Base-by-base conservation (phyloP, 495 filamentous ascomycete species). In the Penicillium pancosmium region DNA sequence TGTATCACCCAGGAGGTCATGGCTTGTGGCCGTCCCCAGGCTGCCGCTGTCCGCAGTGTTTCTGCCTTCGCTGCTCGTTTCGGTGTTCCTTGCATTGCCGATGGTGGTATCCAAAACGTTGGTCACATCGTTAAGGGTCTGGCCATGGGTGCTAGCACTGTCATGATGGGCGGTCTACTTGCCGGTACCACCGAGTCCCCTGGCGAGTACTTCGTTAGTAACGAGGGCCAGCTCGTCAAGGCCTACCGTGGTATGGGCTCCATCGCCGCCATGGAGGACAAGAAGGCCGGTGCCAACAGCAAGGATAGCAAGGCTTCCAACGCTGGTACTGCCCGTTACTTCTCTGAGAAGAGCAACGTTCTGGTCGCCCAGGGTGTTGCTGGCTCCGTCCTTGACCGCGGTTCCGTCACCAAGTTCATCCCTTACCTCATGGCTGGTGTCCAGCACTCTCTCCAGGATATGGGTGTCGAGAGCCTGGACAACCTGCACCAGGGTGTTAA, bases 1-100 rank as follows among this genome's bases (percentile, higher is more conserved):
- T 99, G 94, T 78, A 99, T 99, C 68, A 99, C 94, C 48, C 94
- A 99, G 78, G 94, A 99, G 79, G 94, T 99, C 68, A 99, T 99
- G 94, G 94, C 94, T 54, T 92, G 97, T 43, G 94, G 94, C 38
- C 88, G 94, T 63, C 94, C 94, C 57, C 94, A 99, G 78, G 94
- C 94, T 16, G 89, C 91, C 11, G 84, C 93, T 38, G 93, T 99
- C 57, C 91, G 88, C 80, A 91, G 88, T 68, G 93, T 98, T 63
- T 85, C 89, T 59, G 75, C 80, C 23, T 99, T 98, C 66, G 94
- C 94, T 35, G 89, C 88, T 47, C 86, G 86, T 60, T 99, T 99
- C 73, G 94, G 95, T 57, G 92, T 99, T 59, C 94, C 94, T 23
- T 97, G 93, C 78, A 97, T 99, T 65, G 94, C 94, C 43, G 94